Evolutionary conservation across 2,329 filamentous ascomycete species (phyloP).

Genomic region (Chaetomium sp.): DNA sequence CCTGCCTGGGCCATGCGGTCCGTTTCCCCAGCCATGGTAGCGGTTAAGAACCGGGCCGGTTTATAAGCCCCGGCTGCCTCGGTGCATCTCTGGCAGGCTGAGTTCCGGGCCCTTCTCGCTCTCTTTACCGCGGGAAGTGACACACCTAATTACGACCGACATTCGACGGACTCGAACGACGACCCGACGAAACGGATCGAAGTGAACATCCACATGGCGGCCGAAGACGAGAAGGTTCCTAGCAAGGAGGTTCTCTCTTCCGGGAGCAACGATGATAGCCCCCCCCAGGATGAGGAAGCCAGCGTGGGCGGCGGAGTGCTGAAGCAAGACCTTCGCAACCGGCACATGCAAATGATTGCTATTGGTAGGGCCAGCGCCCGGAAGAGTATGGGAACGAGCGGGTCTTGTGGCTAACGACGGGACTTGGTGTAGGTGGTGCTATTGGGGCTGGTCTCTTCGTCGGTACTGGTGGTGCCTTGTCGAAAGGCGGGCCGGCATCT

Average conservation of each 20-base stretch:
- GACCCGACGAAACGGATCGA: no score
- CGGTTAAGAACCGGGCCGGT: no score
- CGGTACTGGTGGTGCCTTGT: slow-evolving; percentile 54
- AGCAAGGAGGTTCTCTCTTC: slow-evolving; percentile 18
- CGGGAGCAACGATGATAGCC: slow-evolving; percentile 11
- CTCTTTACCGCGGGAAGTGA: no score
- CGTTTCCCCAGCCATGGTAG: no score
- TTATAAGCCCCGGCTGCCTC: no score
- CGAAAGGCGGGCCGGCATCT: slow-evolving; percentile 52
- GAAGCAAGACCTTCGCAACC: slow-evolving; percentile 7
- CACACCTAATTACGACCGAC: no score
- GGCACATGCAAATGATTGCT: slow-evolving; percentile 36
- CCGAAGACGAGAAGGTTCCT: not conserved
- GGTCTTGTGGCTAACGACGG: not conserved
- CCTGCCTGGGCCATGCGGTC: no score
- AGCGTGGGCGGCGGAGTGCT: not conserved
- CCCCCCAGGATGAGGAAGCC: not conserved
- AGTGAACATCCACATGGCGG: not conserved
- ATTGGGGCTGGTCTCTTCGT: slow-evolving; percentile 61
- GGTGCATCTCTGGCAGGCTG: no score
- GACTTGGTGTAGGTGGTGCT: slow-evolving; percentile 32
- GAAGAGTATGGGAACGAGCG: no score
- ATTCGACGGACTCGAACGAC: no score
- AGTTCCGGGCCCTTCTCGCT: no score
- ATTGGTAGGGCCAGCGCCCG: slow-evolving; percentile 30